Conservation (phyloP, 345 rosid species). For the Syzygium jambos region DNA sequence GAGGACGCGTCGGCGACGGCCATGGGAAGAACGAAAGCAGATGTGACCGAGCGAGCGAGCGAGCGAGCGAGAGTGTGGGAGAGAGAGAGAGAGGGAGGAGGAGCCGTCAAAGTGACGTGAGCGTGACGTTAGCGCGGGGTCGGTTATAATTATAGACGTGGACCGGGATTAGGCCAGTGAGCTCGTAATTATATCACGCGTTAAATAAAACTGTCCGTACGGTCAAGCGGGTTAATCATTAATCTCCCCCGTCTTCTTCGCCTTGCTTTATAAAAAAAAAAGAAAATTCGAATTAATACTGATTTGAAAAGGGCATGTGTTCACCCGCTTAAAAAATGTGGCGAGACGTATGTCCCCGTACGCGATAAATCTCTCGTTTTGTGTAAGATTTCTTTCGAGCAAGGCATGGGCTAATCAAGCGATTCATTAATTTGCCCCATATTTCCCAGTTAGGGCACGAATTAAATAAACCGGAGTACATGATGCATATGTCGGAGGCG, state of each 20-base stretch:
- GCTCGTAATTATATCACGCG: not conserved
- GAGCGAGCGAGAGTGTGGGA: not conserved
- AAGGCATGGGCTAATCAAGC: not conserved
- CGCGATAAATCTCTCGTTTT: too few relatives aligned
- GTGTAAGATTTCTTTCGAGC: not conserved
- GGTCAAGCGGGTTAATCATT: not conserved
- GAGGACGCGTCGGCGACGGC: conserved; percentile 23
- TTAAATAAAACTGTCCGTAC: not conserved
- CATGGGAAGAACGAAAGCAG: not conserved
- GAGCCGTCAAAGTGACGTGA: not conserved
- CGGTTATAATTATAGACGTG: too few relatives aligned
- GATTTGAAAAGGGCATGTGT: too few relatives aligned
- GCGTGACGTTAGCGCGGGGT: not conserved
- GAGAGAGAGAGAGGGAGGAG: not conserved
- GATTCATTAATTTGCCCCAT: not conserved
- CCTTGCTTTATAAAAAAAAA: too few relatives aligned
- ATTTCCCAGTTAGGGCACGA: not conserved
- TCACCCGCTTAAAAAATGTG: not conserved
- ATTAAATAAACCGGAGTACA: not conserved
- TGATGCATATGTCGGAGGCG: not conserved
- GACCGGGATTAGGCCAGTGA: too few relatives aligned
- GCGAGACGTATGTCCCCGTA: too few relatives aligned
- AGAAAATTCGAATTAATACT: not conserved
- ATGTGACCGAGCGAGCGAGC: not conserved
- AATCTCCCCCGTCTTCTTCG: not conserved